These are phyloP conservation scores for Plectosphaerella cucumerina DNA, from an alignment of 2,329 filamentous ascomycete species.

Conservation along the genomic window DNA sequence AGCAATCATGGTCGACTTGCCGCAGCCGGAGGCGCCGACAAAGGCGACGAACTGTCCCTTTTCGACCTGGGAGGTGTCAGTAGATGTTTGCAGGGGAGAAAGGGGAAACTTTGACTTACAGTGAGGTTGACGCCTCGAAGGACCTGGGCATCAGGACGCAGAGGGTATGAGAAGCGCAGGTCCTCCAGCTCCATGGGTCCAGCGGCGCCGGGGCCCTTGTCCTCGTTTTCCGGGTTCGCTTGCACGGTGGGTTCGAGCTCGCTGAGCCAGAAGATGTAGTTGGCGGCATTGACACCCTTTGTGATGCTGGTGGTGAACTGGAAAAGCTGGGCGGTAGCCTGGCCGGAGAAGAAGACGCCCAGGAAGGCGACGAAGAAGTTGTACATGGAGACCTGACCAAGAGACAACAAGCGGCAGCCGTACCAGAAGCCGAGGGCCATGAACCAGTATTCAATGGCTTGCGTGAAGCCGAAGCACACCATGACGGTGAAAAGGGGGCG, in stretches of 20 bases:
- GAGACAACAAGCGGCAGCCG: conserved; percentile 29
- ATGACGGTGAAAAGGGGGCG: conserved; percentile 27
- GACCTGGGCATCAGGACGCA: conserved; percentile 33
- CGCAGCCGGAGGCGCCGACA: conserved; percentile 52
- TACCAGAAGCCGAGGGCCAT: conserved; percentile 39
- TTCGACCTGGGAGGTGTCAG: conserved; percentile 23
- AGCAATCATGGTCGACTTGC: conserved; percentile 58
- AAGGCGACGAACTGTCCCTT: conserved; percentile 49
- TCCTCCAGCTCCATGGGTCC: conserved; percentile 43
- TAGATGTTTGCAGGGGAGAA: neutral
- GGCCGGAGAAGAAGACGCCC: conserved; percentile 41
- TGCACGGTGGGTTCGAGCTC: conserved; percentile 34
- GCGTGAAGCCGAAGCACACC: conserved; percentile 31
- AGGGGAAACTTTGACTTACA: conserved; percentile 11
- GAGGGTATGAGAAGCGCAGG: conserved; percentile 62
- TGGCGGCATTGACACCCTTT: conserved; percentile 42
- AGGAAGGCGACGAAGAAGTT: conserved; percentile 48
- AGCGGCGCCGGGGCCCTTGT: conserved; percentile 28
- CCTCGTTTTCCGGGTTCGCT: conserved; percentile 34
- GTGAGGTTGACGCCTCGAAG: conserved; percentile 37
- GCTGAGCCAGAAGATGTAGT: conserved; percentile 47
- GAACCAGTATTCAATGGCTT: conserved; percentile 31
- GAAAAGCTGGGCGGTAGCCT: conserved; percentile 36
- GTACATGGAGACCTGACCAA: conserved; percentile 32
- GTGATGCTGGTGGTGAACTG: conserved; percentile 48